These are phyloP conservation scores for Chaetoceros muelleri DNA, from an alignment of 108 stramenopile genomes.

Conservation along the genomic window DNA sequence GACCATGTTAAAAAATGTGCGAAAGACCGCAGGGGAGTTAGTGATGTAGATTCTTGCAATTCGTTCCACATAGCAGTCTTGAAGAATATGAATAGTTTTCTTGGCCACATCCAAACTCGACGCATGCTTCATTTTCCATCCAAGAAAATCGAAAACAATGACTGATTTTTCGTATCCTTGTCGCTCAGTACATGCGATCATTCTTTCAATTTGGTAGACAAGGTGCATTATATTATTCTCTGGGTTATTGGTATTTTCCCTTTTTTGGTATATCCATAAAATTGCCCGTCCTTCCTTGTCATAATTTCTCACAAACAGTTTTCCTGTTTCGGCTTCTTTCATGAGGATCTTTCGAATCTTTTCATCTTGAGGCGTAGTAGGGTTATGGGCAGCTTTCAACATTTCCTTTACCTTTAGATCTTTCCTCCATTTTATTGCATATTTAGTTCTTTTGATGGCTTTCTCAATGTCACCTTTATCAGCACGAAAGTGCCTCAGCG, in stretches of 20 bases:
- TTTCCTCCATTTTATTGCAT: neutral
- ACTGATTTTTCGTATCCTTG: constrained; percentile 49
- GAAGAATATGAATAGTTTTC: constrained; percentile 73
- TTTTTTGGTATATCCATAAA: constrained; percentile 71
- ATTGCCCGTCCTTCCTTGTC: constrained; percentile 73
- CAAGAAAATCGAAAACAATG: constrained; percentile 82
- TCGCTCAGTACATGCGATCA: constrained; percentile 56
- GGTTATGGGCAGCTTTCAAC: neutral
- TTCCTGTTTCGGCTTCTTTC: constrained; percentile 69
- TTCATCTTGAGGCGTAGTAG: neutral
- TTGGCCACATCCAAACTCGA: constrained; percentile 61
- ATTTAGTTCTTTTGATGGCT: neutral
- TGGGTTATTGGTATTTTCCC: constrained; percentile 72
- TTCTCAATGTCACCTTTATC: constrained; percentile 33
- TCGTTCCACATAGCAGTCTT: constrained; percentile 84
- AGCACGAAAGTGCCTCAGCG: constrained; percentile 70
- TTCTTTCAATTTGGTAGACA: constrained; percentile 84
- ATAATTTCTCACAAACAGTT: constrained; percentile 80
- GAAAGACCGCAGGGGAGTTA: constrained; percentile 77
- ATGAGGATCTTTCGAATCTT: constrained; percentile 28
- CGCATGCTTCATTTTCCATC: constrained; percentile 57
- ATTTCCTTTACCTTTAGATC: neutral
- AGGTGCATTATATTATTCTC: constrained; percentile 80
- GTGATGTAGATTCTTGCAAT: constrained; percentile 71
- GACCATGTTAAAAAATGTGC: constrained; percentile 72